phyloP scores from a whole-genome alignment of 208 protist species.

The Trypanosoma boissoni region DNA sequence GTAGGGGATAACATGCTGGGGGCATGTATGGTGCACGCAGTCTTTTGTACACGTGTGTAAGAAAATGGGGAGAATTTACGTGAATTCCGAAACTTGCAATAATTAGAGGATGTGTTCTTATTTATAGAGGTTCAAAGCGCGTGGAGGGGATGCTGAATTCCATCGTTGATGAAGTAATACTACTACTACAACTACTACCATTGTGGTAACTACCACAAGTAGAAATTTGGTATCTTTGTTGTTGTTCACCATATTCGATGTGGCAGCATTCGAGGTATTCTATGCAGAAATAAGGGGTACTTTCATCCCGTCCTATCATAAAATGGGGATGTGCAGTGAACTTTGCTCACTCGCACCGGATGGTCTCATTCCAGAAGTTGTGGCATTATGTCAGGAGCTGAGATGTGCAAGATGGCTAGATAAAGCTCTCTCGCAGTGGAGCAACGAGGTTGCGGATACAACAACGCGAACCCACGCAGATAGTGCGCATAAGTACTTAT shows the following conservation, averaged over 20 bases:
- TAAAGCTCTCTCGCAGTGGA: background rate
- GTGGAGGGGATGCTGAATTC: background rate
- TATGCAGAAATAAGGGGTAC: background rate
- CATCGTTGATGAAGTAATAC: background rate
- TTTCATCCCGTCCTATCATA: constrained; percentile 4
- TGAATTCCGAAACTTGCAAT: background rate
- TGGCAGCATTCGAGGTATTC: too few species aligned
- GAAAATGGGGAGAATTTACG: background rate
- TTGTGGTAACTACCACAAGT: background rate
- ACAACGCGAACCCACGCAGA: background rate
- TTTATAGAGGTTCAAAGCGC: background rate
- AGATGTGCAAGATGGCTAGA: background rate
- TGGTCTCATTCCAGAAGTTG: background rate
- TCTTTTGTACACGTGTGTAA: background rate
- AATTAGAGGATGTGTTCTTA: background rate
- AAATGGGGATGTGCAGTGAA: background rate
- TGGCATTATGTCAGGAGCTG: background rate
- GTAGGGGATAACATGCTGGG: background rate
- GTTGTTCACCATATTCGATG: too few species aligned
- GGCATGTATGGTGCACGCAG: background rate
- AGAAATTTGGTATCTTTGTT: too few species aligned
- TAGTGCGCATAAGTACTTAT: background rate
- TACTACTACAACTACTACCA: background rate
- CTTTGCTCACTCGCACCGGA: background rate
- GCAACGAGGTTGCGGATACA: background rate